These are phyloP conservation scores for Neolentinus lepideus DNA, from an alignment of 1,284 basidiomycete species.

Conservation along the genomic window DNA sequence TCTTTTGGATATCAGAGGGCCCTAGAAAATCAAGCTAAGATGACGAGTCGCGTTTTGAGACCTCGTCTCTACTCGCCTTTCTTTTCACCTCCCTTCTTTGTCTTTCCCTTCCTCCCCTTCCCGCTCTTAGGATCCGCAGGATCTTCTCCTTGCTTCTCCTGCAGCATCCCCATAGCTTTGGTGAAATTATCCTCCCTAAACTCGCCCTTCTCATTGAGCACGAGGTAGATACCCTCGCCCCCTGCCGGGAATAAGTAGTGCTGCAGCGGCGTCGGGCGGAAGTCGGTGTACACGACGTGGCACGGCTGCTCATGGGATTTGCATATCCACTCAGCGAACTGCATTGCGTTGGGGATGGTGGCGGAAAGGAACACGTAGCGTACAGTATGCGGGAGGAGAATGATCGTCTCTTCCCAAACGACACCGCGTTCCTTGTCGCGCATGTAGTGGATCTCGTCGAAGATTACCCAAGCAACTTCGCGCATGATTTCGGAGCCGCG, in stretches of 20 bases:
- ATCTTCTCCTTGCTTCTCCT: conserved; percentile 85
- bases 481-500: conserved; percentile 99
- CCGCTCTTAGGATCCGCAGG: conserved; percentile 80
- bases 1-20: conserved; percentile 94
- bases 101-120: conserved; percentile 85
- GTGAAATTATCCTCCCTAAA: conserved; percentile 98
- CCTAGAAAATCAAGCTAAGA: conserved; percentile 34
- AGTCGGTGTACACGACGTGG: conserved; percentile 99
- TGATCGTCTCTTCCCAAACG: conserved; percentile 93
- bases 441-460: conserved; percentile 99
- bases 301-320: conserved; percentile 97
- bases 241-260: conserved; percentile 98
- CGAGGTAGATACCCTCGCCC: conserved; percentile 95
- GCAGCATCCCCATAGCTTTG: conserved; percentile 94
- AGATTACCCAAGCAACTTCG: conserved; percentile 99
- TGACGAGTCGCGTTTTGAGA: neutral
- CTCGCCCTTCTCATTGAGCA: conserved; percentile 95
- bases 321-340: conserved; percentile 99
- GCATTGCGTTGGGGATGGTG: conserved; percentile 99
- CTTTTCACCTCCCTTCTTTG: conserved; percentile 84
- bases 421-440: conserved; percentile 91
- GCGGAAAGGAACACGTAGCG: conserved; percentile 99
- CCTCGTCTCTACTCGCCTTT: conserved; percentile 53
- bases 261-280: conserved; percentile 95
- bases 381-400: conserved; percentile 91